Evolutionary conservation across 345 rosid genomes (phyloP).

Genomic region (Hirschfeldia incana): DNA sequence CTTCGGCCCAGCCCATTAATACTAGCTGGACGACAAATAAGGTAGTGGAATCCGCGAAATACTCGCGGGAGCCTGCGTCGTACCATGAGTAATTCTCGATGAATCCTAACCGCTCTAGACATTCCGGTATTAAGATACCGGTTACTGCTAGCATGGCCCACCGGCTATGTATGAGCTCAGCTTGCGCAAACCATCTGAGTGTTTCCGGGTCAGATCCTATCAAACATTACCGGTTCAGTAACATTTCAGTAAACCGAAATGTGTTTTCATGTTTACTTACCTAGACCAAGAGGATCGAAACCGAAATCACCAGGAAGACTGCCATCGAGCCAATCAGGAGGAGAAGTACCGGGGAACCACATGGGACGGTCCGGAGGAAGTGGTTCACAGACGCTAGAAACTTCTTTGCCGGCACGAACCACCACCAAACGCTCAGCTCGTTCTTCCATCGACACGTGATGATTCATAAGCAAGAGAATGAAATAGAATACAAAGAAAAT

Average conservation of each 20-base stretch:
- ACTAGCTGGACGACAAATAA: slow-evolving; percentile 68
- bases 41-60: slow-evolving; percentile 79
- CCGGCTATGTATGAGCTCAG: slow-evolving; percentile 79
- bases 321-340: slow-evolving; percentile 95
- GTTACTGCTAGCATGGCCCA: slow-evolving; percentile 99
- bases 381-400: slow-evolving; percentile 82
- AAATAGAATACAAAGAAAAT: neutral
- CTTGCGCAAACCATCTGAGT: slow-evolving; percentile 95
- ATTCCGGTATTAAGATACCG: slow-evolving; percentile 82
- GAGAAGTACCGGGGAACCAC: slow-evolving; percentile 92
- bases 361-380: slow-evolving; percentile 94
- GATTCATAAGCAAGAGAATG: slow-evolving; percentile 30
- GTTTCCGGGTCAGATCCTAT: slow-evolving; percentile 85
- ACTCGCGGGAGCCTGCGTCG: slow-evolving; percentile 73
- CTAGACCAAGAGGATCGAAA: slow-evolving; percentile 89
- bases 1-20: slow-evolving; percentile 93
- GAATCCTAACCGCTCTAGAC: slow-evolving; percentile 71
- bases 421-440: slow-evolving; percentile 16
- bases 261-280: slow-evolving; percentile 31
- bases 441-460: slow-evolving; percentile 25
- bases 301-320: slow-evolving; percentile 93
- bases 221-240: neutral
- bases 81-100: slow-evolving; percentile 82
- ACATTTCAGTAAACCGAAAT: neutral
- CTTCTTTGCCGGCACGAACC: slow-evolving; percentile 71